These are phyloP conservation scores for Penicillium salamii DNA, from an alignment of 495 filamentous ascomycete genomes.

Conservation along the genomic window DNA sequence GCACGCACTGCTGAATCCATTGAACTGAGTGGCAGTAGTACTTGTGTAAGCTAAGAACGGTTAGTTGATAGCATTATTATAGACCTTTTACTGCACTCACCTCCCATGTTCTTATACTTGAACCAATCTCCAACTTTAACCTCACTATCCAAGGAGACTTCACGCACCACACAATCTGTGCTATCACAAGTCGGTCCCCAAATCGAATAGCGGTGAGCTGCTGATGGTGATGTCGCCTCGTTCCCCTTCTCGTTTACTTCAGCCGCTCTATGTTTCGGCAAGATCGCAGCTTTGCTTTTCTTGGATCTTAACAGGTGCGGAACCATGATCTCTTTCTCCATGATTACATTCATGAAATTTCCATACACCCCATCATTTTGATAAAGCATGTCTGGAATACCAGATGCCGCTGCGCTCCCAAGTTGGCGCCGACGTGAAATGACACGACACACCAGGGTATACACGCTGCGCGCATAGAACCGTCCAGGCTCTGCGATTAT, in stretches of 20 bases:
- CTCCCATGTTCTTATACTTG: conserved; percentile 34
- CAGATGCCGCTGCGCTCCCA: conserved; percentile 2
- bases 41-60: conserved; percentile 19
- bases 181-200: conserved; percentile 40
- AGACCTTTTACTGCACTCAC: conserved; percentile 10
- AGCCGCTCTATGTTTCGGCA: neutral
- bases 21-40: conserved; percentile 27
- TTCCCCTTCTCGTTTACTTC: neutral
- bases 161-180: conserved; percentile 22
- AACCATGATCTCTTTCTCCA: conserved; percentile 22
- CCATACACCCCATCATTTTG: conserved; percentile 37
- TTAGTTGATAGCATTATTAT: neutral
- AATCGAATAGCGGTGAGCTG: conserved; percentile 24
- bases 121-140: conserved; percentile 35
- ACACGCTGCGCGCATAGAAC: conserved; percentile 25
- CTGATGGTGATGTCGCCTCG: neutral
- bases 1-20: conserved; percentile 23
- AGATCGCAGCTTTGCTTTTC: neutral
- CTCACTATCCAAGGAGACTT: conserved; percentile 17
- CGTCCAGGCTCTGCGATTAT: conserved; percentile 34
- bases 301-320: conserved; percentile 6
- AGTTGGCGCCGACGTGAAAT: conserved; percentile 25
- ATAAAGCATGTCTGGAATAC: conserved; percentile 31
- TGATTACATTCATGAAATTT: conserved; percentile 29
- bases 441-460: conserved; percentile 29